phyloP scores from a whole-genome alignment of 495 filamentous ascomycete species.

The Talaromyces thailandensis region DNA sequence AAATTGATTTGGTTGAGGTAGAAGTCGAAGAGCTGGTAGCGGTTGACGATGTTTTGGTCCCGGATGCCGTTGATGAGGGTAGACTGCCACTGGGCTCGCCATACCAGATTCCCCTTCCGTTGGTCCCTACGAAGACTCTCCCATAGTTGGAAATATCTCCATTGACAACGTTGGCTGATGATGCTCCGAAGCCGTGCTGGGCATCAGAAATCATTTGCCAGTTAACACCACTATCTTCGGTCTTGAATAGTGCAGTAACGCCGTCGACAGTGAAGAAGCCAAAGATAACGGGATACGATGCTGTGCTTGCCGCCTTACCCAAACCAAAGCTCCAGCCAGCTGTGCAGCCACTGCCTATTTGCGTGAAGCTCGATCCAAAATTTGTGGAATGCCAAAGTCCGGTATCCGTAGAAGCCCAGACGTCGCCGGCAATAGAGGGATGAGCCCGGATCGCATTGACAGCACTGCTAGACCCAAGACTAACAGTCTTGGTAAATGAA shows the following conservation, averaged over 20 bases:
- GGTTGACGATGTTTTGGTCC: neutral
- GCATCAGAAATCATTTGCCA: conserved; percentile 47
- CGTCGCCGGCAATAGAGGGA: conserved; percentile 38
- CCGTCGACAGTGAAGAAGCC: conserved; percentile 37
- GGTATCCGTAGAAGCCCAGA: conserved; percentile 42
- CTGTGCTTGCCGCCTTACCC: conserved; percentile 16
- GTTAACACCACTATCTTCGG: conserved; percentile 30
- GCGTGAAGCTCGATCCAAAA: conserved; percentile 36
- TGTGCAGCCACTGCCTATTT: conserved; percentile 20
- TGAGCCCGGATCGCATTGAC: conserved; percentile 41
- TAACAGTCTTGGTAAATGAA: conserved; percentile 28
- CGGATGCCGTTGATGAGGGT: neutral
- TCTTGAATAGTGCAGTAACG: conserved; percentile 39
- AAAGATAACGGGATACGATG: conserved; percentile 34
- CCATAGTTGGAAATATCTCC: conserved; percentile 39
- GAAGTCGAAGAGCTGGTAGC: neutral
- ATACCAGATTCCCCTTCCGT: conserved; percentile 48
- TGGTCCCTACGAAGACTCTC: conserved; percentile 48
- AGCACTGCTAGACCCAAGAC: conserved; percentile 20
- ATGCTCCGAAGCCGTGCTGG: conserved; percentile 41
- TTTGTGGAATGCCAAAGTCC: conserved; percentile 45
- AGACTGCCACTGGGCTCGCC: conserved; percentile 11
- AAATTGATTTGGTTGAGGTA: neutral
- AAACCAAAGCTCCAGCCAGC: conserved; percentile 37
- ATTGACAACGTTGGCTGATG: conserved; percentile 32